Base-by-base conservation (phyloP, 2,329 filamentous ascomycete species). In the Pyrenophora teres region DNA sequence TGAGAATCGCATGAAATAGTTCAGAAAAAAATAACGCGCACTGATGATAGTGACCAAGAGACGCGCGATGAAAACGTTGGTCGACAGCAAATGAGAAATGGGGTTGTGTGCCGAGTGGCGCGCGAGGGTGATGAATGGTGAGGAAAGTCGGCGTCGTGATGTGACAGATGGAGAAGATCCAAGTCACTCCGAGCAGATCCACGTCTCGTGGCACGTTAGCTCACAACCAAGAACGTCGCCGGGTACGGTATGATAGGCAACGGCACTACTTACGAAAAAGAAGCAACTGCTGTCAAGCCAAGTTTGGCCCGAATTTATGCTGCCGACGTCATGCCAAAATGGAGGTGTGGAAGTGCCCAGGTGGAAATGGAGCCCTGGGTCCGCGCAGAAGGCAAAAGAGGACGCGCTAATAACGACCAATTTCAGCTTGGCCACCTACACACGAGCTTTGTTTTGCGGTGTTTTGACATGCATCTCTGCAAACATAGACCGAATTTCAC, bases 381-480 rank as follows among this genome's bases (percentile, higher is more conserved):
- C 57, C 58, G 59, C 56, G 59, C 60, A 61, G 46, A 62, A 46
- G 43, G 56, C 57, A 65, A 65, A 64, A 62, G 59, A 60, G 37
- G 51, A 53, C 62, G 61, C 59, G 62, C 69, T 70, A 70, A 66
- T 56, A 60, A 40, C 40, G 41, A 64, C 56, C 62, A 69, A 71
- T 69, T 70, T 70, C 68, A 72, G 68, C 67, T 72, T 68, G 69
- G 67, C 63, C 67, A 68, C 60, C 58, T 59, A 57, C 63, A 30
- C 27, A 30, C 27, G 10, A 30, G 9, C 27, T 30, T 30, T 30
- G 27, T 30, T 30, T 30, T 30, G 27, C 9, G 27, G 27, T 13
- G 27, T 30, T 13, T 30, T 30, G 27, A 30, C 27, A 30, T 12
- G 27, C 27, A 12, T 30, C 27, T 30, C 10, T 30, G 27, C 9